phyloP scores from a whole-genome alignment of 805 yeast species.

The Ogataea paraovalis region DNA sequence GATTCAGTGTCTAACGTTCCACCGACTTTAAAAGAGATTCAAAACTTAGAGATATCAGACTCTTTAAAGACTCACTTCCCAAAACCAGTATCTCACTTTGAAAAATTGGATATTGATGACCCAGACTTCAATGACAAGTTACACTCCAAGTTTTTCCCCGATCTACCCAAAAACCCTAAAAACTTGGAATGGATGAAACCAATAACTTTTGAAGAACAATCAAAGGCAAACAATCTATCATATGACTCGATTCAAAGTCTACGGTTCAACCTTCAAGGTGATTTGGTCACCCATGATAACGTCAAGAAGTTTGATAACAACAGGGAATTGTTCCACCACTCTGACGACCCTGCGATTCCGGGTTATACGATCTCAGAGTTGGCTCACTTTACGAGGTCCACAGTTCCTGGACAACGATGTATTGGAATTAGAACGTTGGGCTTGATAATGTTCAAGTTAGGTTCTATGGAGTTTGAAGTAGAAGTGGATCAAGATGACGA shows the following conservation, averaged over 20 bases:
- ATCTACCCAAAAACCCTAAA: constrained; percentile 75
- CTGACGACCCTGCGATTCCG: constrained; percentile 82
- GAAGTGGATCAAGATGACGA: constrained; percentile 31
- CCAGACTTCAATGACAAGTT: constrained; percentile 75
- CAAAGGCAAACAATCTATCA: constrained; percentile 30
- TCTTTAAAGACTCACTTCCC: constrained; percentile 51
- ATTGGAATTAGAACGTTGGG: constrained; percentile 86
- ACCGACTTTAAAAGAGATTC: neutral
- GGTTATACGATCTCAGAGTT: constrained; percentile 89
- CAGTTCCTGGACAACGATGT: constrained; percentile 79
- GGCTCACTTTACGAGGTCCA: constrained; percentile 72
- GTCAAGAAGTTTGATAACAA: constrained; percentile 12
- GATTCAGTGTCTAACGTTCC: constrained; percentile 39
- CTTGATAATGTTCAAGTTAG: constrained; percentile 66
- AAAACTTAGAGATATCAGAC: neutral
- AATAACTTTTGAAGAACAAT: constrained; percentile 48
- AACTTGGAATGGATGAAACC: constrained; percentile 92
- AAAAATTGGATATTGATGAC: constrained; percentile 55
- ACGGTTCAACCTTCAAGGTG: constrained; percentile 86
- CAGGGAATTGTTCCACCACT: constrained; percentile 86
- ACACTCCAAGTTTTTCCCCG: constrained; percentile 85
- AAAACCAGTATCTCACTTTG: constrained; percentile 29
- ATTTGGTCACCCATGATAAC: constrained; percentile 47
- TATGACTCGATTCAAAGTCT: constrained; percentile 60
- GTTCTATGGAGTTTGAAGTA: constrained; percentile 11